A percentile compares a stretch with the other conserved stretches of the same genome.
These are phyloP conservation scores for Alternaria gaisen DNA, from an alignment of 2,329 filamentous ascomycete species.

Conservation along the genomic window DNA sequence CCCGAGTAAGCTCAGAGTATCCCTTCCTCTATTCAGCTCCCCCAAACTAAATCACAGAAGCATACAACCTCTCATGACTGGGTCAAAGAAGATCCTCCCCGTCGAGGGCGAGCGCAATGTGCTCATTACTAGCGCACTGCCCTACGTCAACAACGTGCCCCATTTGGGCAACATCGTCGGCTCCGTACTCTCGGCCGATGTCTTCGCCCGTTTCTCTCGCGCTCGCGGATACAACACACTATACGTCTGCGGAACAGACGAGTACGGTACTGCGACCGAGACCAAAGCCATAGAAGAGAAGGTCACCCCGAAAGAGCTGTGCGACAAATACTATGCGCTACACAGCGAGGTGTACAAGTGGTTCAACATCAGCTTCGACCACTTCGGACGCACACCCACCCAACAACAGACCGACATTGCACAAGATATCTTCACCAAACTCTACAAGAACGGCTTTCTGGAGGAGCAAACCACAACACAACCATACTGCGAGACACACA, in stretches of 20 bases:
- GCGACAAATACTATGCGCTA: constrained; percentile 89
- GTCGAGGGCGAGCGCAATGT: constrained; percentile 77
- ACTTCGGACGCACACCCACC: constrained; percentile 93
- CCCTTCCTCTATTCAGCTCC: no score
- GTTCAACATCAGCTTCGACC: constrained; percentile 95
- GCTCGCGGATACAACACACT: constrained; percentile 81
- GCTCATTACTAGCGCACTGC: constrained; percentile 89
- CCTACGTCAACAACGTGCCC: constrained; percentile 79
- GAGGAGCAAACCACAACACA: constrained; percentile 88
- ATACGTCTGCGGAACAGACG: constrained; percentile 88
- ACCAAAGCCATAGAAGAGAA: constrained; percentile 93
- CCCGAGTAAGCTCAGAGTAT: background rate
- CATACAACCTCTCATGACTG: constrained; percentile 31
- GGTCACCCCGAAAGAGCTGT: constrained; percentile 82
- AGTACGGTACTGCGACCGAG: constrained; percentile 96
- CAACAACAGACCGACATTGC: constrained; percentile 89
- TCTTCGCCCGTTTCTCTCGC: constrained; percentile 78
- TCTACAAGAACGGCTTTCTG: constrained; percentile 88
- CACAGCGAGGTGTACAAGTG: constrained; percentile 93
- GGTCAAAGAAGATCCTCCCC: constrained; percentile 57
- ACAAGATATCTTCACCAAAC: constrained; percentile 85
- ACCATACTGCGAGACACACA: constrained; percentile 82
- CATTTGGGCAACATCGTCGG: constrained; percentile 69
- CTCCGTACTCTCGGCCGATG: constrained; percentile 82
- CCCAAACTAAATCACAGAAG: background rate